A percentile compares a stretch with the other conserved stretches of the same genome.
These are phyloP conservation scores for Tolypocladium nubicola DNA, from an alignment of 2,329 filamentous ascomycete genomes.

Conservation along the genomic window DNA sequence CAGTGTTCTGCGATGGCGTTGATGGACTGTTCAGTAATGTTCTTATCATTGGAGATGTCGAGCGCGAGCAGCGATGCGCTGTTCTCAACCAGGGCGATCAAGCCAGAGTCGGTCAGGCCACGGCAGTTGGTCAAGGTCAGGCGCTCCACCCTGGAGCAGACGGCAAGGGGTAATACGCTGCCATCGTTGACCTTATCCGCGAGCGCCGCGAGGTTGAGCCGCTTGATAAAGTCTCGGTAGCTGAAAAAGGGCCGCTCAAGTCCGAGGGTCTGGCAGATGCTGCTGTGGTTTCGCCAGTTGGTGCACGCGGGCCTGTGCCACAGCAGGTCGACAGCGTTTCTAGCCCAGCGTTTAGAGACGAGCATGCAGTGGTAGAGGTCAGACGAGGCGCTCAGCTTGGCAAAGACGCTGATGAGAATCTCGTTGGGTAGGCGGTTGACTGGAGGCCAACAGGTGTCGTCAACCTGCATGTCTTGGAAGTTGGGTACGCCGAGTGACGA, in stretches of 20 bases:
- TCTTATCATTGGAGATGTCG: conserved; percentile 77
- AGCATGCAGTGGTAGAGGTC: conserved; percentile 86
- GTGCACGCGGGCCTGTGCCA: conserved; percentile 93
- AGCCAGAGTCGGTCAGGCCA: conserved; percentile 71
- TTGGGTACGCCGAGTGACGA: conserved; percentile 80
- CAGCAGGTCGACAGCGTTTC: conserved; percentile 82
- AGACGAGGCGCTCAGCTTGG: conserved; percentile 62
- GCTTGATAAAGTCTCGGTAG: conserved; percentile 83
- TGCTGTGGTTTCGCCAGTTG: conserved; percentile 70
- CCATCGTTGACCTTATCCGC: conserved; percentile 73
- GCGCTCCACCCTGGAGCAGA: conserved; percentile 85
- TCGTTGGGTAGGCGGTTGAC: conserved; percentile 84
- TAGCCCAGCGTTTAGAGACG: conserved; percentile 88
- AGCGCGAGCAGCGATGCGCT: conserved; percentile 77
- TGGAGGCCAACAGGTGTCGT: conserved; percentile 61
- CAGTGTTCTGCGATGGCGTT: conserved; percentile 71
- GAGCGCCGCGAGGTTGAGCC: conserved; percentile 78
- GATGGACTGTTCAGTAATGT: conserved; percentile 76
- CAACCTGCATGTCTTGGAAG: conserved; percentile 62
- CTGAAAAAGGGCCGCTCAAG: conserved; percentile 69
- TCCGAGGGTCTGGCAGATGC: conserved; percentile 69
- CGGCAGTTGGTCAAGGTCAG: conserved; percentile 86
- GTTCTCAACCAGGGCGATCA: conserved; percentile 68
- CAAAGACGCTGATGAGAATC: conserved; percentile 86
- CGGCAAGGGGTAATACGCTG: conserved; percentile 68